A percentile compares a stretch with the other conserved stretches of the same genome.
Evolutionary conservation across 768 basidiomycete genomes (phyloP).

Genomic region (Cystofilobasidium ferigula): DNA sequence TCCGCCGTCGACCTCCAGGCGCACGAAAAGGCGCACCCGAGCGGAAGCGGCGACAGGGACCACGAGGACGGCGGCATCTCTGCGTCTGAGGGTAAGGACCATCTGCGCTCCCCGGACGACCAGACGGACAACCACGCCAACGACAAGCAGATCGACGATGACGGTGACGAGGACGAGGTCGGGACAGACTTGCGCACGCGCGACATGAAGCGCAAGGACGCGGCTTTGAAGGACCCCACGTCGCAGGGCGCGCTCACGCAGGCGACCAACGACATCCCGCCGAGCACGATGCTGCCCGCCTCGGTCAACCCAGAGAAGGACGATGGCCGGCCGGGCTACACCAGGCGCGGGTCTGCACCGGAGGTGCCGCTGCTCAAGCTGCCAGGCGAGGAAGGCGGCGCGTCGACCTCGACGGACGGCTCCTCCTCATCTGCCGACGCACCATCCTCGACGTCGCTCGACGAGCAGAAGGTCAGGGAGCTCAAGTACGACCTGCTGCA

Average conservation of each 20-base stretch:
- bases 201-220: too few species aligned
- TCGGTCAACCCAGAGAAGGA: background rate
- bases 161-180: too few species aligned
- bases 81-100: too few species aligned
- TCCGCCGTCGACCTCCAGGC: background rate
- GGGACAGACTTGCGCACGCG: too few species aligned
- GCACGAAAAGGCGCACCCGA: background rate
- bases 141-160: too few species aligned
- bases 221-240: too few species aligned
- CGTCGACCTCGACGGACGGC: background rate
- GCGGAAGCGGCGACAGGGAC: background rate
- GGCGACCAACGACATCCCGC: constrained; percentile 1
- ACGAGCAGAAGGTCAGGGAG: background rate
- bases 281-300: background rate
- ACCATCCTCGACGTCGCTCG: background rate
- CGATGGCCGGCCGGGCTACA: background rate
- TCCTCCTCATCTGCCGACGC: background rate
- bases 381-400: background rate
- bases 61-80: background rate
- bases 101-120: too few species aligned
- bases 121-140: too few species aligned
- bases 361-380: background rate
- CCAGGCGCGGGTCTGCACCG: background rate
- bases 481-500: background rate
- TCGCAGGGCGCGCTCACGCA: background rate